phyloP scores from a whole-genome alignment of 176 grass and related monocot species.

The Eleusine coracana region DNA sequence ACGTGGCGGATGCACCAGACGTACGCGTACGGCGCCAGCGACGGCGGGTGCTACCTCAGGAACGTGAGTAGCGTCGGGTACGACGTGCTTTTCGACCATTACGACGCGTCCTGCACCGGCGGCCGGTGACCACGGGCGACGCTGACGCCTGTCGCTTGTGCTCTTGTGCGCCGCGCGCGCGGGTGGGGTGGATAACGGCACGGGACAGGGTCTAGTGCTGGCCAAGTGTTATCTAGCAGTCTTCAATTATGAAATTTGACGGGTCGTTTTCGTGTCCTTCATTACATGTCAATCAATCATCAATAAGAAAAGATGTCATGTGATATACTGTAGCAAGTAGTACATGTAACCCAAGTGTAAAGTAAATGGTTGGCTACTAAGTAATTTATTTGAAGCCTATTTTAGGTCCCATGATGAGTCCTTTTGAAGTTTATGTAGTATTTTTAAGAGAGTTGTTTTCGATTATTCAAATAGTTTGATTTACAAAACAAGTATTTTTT shows the following conservation, averaged over 20 bases:
- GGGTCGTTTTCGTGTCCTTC: constrained; percentile 31
- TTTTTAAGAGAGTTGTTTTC: too few species aligned
- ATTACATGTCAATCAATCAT: constrained; percentile 25
- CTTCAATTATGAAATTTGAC: constrained; percentile 28
- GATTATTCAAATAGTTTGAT: too few species aligned
- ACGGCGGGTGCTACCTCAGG: constrained; percentile 69
- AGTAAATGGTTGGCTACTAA: background rate
- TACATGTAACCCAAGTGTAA: constrained; percentile 23
- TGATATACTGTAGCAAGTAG: background rate
- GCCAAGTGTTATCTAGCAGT: constrained; percentile 2
- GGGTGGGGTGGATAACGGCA: constrained; percentile 35
- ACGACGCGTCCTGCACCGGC: constrained; percentile 52
- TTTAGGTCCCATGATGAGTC: too few species aligned
- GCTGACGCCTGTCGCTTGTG: constrained; percentile 31
- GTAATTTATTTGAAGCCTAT: too few species aligned
- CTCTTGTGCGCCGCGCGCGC: constrained; percentile 1
- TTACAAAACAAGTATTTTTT: too few species aligned
- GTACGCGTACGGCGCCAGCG: constrained; percentile 79
- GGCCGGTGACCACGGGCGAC: constrained; percentile 25
- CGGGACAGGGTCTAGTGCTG: constrained; percentile 6
- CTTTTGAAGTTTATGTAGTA: too few species aligned
- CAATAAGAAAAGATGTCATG: constrained; percentile 50
- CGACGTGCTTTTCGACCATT: constrained; percentile 65
- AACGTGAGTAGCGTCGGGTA: constrained; percentile 75
- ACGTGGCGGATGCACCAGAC: constrained; percentile 69